Base-by-base conservation (phyloP, 257 asterid species). In the Gynochthodes officinalis region DNA sequence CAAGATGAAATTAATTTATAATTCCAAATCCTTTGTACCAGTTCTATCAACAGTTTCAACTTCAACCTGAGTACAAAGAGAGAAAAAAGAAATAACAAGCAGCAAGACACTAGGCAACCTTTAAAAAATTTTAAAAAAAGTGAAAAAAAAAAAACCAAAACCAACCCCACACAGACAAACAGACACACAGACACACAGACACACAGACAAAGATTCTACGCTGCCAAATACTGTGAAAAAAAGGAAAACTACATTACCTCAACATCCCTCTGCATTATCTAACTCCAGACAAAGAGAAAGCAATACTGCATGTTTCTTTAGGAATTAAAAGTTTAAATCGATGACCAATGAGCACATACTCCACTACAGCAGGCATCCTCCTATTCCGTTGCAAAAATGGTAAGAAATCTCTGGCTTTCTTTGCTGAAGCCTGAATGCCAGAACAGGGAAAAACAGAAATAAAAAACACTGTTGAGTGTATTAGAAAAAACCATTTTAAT, bases 191-290 rank as follows among this genome's bases (percentile, higher is more conserved):
- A n/a, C n/a, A n/a, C n/a, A n/a, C n/a, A n/a, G n/a, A n/a, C n/a
- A n/a, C n/a, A n/a, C n/a, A n/a, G n/a, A n/a, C n/a, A n/a, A n/a
- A n/a, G n/a, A n/a, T n/a, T 19, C 39, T 9, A 50, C 10, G 62
- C 19, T 42, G 39, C 19, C 30, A 32, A 64, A n/a, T 69, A 64
- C 11, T 13, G 61, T 25, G 35, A 68, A 19, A 65, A 63, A 64
- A 50, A 39, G n/a, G 43, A 75, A 13, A 44, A 71, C 21, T 54
- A 19, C 30, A 67, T 8, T 85, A 91, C 99, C 95, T 95, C 99
- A 3, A 92, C 96, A 83, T 95, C 99, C 89, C 97, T 95, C 89
- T 95, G 99, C 99, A 95, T 92, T 79, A 95, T 92, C 82, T 85
- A 63, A 95, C 99, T 58, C 99, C 99, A 64, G 99, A 95, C 42